Base-by-base conservation (phyloP, 176 grass and related monocot genomes). In the Saccharum officinarum region DNA sequence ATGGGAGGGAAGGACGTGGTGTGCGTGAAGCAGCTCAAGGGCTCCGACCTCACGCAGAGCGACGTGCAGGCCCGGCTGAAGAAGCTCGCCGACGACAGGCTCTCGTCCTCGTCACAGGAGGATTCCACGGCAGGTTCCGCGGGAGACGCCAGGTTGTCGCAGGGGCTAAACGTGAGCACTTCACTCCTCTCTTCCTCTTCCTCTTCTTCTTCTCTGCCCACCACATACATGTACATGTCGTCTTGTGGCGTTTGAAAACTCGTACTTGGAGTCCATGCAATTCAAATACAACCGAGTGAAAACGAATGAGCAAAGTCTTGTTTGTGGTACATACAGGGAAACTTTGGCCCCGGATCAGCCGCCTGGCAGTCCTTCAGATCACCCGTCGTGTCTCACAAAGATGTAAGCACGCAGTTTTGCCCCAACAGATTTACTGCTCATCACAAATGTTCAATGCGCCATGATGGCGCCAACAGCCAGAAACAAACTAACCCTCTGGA, bases 1-100 rank as follows among this genome's bases (percentile, higher is more conserved):
- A 91, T 97, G 87, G 95, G 95, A 3, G 95, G 92, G 26, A 93
- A 95, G 86, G 95, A 97, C 83, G 87, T 91, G 41, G 86, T 97
- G 37, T 89, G 74, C 70, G 75, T 97, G 71, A 97, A 95, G 83
- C 95, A 97, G 85, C 95, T 84, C 78, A 84, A 86, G 64, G 84
- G 90, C 14, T 97, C 95, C 79, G 65, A 22, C 74, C 87, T 97
- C 59, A 79, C 75, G 40, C 88, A 88, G 83, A 79, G 73, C 69
- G 92, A 95, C 65, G 71, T 97, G 85, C 95, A 93, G 83, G 82
- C 71, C 7, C 33, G 86, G 23, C 85, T 95, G 10, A 97, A 95
- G 79, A 90, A 91, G 64, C 73, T 91, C 54, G 87, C 82, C 3
- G 86, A 94, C 16, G 90, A 89, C 31, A 89, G 60, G 41, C 77